phyloP scores from a whole-genome alignment of 371 early-diverging fungal genomes.

The Mortierella sp. region DNA sequence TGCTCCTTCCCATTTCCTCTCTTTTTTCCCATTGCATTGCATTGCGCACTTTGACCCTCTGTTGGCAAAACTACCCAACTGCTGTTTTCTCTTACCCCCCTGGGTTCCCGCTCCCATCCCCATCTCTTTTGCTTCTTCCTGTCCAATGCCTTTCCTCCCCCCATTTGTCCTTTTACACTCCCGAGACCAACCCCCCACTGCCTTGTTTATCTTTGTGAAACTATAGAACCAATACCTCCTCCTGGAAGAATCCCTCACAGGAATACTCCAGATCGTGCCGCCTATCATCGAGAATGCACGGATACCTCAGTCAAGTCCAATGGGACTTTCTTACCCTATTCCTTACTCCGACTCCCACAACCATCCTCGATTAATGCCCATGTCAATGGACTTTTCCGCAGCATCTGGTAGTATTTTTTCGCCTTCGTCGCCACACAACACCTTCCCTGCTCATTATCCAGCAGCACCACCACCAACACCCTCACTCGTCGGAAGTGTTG shows the following conservation, averaged over 20 bases:
- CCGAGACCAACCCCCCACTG: neutral
- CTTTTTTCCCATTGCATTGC: neutral
- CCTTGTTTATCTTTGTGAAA: neutral
- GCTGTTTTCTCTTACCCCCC: neutral
- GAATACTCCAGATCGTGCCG: constrained; percentile 52
- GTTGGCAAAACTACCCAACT: neutral
- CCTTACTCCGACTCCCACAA: neutral
- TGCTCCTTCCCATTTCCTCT: neutral
- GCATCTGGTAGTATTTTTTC: constrained; percentile 12
- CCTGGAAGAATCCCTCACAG: constrained; percentile 44
- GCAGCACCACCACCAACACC: neutral
- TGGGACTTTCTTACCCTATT: constrained; percentile 12
- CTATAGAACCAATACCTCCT: constrained; percentile 47
- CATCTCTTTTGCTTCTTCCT: neutral
- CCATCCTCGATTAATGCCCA: neutral
- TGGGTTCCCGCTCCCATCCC: neutral
- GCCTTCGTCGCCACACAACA: constrained; percentile 6
- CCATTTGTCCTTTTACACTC: neutral
- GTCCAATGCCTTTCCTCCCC: neutral
- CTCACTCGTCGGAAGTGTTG: neutral
- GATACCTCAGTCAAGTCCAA: constrained; percentile 3
- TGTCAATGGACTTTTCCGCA: constrained; percentile 19
- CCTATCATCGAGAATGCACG: constrained; percentile 49
- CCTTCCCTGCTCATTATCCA: constrained; percentile 8
- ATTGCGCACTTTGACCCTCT: neutral